A percentile compares a stretch with the other conserved stretches of the same genome.
These are phyloP conservation scores for Mortierella sp. DNA, from an alignment of 371 early-diverging fungal species.

Conservation along the genomic window DNA sequence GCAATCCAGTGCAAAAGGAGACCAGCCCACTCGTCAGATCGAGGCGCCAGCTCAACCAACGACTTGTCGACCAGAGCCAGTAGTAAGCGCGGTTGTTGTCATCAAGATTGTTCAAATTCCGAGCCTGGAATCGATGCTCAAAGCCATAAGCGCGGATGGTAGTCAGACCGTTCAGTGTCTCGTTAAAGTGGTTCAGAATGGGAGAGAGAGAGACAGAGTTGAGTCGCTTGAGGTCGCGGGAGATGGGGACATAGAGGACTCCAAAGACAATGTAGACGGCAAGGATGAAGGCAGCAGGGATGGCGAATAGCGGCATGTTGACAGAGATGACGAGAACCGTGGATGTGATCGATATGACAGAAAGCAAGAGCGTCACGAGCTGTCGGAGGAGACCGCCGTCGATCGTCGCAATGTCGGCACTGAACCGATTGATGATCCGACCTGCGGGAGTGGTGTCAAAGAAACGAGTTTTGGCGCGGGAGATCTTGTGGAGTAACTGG, in stretches of 20 bases:
- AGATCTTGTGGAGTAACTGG: constrained; percentile 63
- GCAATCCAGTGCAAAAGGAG: constrained; percentile 69
- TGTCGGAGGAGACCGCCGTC: constrained; percentile 61
- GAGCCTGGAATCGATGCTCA: constrained; percentile 60
- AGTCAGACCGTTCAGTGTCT: constrained; percentile 63
- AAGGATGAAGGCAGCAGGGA: constrained; percentile 57
- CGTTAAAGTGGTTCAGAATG: constrained; percentile 82
- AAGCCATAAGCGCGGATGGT: constrained; percentile 63
- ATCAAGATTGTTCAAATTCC: constrained; percentile 59
- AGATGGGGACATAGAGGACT: constrained; percentile 75
- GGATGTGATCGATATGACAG: constrained; percentile 66
- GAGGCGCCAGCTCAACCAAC: constrained; percentile 83
- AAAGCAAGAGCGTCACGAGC: constrained; percentile 49
- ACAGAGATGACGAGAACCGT: constrained; percentile 74
- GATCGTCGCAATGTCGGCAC: constrained; percentile 67
- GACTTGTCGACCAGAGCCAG: constrained; percentile 74
- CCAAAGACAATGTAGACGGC: constrained; percentile 67
- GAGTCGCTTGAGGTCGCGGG: constrained; percentile 85
- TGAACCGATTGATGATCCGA: constrained; percentile 87
- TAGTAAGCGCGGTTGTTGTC: constrained; percentile 74
- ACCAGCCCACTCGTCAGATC: constrained; percentile 80
- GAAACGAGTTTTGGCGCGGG: constrained; percentile 77
- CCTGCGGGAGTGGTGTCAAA: constrained; percentile 91
- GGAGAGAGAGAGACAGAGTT: constrained; percentile 84
- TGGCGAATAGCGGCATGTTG: constrained; percentile 72